Conservation (phyloP, 352 stramenopile genomes). For the Pythium rishiriense region DNA sequence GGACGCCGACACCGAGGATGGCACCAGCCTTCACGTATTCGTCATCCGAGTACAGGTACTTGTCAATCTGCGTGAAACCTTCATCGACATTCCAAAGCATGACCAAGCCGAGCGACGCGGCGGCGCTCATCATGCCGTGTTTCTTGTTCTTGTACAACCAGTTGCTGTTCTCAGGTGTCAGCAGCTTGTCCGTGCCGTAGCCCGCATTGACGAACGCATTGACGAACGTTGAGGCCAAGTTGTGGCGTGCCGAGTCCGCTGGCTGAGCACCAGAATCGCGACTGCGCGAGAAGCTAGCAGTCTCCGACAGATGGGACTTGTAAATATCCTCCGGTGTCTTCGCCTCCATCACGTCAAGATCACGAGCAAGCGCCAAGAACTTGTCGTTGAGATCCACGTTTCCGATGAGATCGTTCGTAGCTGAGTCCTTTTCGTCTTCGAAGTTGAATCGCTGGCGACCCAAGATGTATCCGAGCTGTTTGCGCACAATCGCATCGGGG, state of each 20-base stretch:
- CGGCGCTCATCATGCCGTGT: conserved; percentile 98
- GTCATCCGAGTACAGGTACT: conserved; percentile 98
- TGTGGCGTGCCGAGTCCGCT: conserved; percentile 97
- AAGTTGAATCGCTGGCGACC: conserved; percentile 93
- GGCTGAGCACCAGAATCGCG: conserved; percentile 74
- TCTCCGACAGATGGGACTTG: conserved; percentile 99
- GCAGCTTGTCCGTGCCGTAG: conserved; percentile 97
- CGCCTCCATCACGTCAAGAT: conserved; percentile 97
- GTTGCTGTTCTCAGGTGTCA: conserved; percentile 92
- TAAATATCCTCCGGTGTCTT: conserved; percentile 99
- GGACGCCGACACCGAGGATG: conserved; percentile 96
- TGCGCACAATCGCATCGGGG: conserved; percentile 60
- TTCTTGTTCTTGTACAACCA: conserved; percentile 99
- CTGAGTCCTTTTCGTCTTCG: conserved; percentile 91
- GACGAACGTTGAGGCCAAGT: conserved; percentile 99
- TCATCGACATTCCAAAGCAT: conserved; percentile 99
- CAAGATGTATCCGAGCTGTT: conserved; percentile 97
- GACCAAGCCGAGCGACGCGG: conserved; percentile 97
- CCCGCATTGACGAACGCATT: conserved; percentile 99
- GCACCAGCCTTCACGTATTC: conserved; percentile 98
- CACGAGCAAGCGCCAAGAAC: conserved; percentile 95
- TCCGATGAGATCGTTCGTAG: conserved; percentile 94
- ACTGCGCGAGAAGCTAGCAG: conserved; percentile 72
- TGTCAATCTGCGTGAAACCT: conserved; percentile 98
- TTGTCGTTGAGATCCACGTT: conserved; percentile 97